Evolutionary conservation across 1,139 yeast genomes (phyloP).

Genomic region (Sugiyamaella paludigena): DNA sequence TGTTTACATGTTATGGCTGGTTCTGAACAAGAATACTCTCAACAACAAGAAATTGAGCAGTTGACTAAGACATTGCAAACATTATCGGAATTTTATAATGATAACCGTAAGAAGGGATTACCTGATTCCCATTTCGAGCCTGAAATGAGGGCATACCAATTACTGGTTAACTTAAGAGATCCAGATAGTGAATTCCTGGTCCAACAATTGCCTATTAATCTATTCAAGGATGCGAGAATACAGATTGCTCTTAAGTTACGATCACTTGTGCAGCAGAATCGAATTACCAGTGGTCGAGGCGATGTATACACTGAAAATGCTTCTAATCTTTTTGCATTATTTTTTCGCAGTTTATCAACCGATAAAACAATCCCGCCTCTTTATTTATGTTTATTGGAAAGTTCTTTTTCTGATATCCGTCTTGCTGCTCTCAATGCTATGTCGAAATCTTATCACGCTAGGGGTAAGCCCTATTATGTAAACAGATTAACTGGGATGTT

Average conservation of each 20-base stretch:
- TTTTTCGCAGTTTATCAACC: constrained; percentile 55
- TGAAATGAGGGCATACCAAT: constrained; percentile 86
- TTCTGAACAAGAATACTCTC: constrained; percentile 68
- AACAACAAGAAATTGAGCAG: constrained; percentile 95
- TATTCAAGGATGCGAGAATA: constrained; percentile 56
- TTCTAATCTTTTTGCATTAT: constrained; percentile 58
- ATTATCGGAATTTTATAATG: constrained; percentile 80
- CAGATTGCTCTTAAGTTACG: constrained; percentile 73
- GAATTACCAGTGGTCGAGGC: constrained; percentile 54
- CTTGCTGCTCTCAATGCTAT: constrained; percentile 71
- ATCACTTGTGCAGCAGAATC: constrained; percentile 62
- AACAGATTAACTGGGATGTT: constrained; percentile 49
- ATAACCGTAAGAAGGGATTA: constrained; percentile 69
- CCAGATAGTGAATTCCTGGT: constrained; percentile 78
- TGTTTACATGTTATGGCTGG: constrained; percentile 87
- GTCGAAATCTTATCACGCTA: constrained; percentile 65
- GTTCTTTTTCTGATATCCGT: constrained; percentile 76
- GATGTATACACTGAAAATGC: constrained; percentile 57
- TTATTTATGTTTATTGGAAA: constrained; percentile 72
- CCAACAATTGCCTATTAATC: constrained; percentile 60
- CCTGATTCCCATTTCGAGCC: constrained; percentile 73
- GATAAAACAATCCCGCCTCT: constrained; percentile 61
- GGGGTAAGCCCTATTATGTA: constrained; percentile 63
- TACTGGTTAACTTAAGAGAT: constrained; percentile 77
- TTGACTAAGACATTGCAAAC: constrained; percentile 90